These are phyloP conservation scores for Bipolaris bicolor DNA, from an alignment of 2,329 filamentous ascomycete species.

Conservation along the genomic window DNA sequence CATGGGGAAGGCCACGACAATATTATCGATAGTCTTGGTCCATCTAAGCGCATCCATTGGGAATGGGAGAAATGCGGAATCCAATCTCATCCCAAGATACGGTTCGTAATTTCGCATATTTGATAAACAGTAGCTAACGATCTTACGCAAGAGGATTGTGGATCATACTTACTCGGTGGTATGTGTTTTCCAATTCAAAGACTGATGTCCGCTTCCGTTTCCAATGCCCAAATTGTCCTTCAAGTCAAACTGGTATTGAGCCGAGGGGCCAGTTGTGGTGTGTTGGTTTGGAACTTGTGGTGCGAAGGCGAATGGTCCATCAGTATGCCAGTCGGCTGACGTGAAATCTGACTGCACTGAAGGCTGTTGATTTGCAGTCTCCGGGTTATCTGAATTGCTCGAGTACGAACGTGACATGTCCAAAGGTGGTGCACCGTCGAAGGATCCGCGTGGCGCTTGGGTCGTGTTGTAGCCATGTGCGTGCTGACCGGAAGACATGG, in stretches of 20 bases:
- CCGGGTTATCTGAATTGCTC: slow-evolving; percentile 1
- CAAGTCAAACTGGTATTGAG: slow-evolving; percentile 3
- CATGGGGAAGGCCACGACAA: not conserved
- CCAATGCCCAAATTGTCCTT: not conserved
- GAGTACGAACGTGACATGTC: slow-evolving; percentile 20
- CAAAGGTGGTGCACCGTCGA: not conserved
- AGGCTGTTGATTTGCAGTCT: not conserved
- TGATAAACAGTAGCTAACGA: slow-evolving; percentile 1
- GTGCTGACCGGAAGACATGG: slow-evolving; percentile 11
- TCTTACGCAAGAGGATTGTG: slow-evolving; percentile 3
- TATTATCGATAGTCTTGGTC: not conserved
- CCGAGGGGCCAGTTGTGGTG: not conserved
- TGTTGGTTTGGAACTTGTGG: not conserved
- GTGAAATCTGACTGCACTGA: not conserved
- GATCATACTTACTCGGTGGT: slow-evolving; percentile 17
- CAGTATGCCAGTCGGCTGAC: not conserved
- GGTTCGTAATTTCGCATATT: not conserved
- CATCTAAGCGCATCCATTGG: not conserved
- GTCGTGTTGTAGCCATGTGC: not conserved
- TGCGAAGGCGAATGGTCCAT: not conserved
- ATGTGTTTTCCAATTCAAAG: not conserved
- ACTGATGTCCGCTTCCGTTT: not conserved
- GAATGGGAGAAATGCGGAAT: not conserved
- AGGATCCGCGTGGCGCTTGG: slow-evolving; percentile 2
- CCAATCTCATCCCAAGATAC: too few species aligned